phyloP scores from a whole-genome alignment of 495 filamentous ascomycete genomes.

The Elaphomyces granulatus region DNA sequence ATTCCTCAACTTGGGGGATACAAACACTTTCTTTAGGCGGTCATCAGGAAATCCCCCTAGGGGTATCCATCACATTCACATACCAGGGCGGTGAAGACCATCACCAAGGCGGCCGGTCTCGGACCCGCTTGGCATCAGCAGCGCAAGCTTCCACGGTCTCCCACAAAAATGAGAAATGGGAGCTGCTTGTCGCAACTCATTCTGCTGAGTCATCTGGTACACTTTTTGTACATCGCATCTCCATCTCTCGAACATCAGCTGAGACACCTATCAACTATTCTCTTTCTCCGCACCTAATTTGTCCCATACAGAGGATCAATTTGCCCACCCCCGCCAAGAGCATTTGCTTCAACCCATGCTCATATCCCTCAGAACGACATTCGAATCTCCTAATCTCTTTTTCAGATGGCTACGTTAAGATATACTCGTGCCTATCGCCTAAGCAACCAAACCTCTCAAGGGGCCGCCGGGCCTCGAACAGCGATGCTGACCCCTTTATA shows the following conservation, averaged over 20 bases:
- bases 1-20: conserved; percentile 40
- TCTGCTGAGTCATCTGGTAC: conserved; percentile 54
- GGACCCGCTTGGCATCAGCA: conserved; percentile 7
- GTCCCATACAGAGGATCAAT: conserved; percentile 48
- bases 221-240: conserved; percentile 40
- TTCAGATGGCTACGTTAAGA: conserved; percentile 50
- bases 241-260: conserved; percentile 21
- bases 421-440: conserved; percentile 39
- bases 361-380: conserved; percentile 42
- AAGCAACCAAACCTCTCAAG: conserved; percentile 16
- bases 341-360: conserved; percentile 59
- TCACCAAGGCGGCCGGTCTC: conserved; percentile 16
- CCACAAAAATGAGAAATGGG: conserved; percentile 23
- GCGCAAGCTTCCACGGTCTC: conserved; percentile 3
- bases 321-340: conserved; percentile 48
- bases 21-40: conserved; percentile 39
- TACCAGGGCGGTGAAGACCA: conserved; percentile 24
- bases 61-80: conserved; percentile 53
- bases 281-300: conserved; percentile 28
- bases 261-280: conserved; percentile 14
- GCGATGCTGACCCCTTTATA: conserved; percentile 20
- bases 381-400: conserved; percentile 53
- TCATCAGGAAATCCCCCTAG: conserved; percentile 46
- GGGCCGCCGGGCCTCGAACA: conserved; percentile 14
- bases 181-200: conserved; percentile 44